Evolutionary conservation across 106 monocot genomes (phyloP).

Genomic region (Triglochin maritima): DNA sequence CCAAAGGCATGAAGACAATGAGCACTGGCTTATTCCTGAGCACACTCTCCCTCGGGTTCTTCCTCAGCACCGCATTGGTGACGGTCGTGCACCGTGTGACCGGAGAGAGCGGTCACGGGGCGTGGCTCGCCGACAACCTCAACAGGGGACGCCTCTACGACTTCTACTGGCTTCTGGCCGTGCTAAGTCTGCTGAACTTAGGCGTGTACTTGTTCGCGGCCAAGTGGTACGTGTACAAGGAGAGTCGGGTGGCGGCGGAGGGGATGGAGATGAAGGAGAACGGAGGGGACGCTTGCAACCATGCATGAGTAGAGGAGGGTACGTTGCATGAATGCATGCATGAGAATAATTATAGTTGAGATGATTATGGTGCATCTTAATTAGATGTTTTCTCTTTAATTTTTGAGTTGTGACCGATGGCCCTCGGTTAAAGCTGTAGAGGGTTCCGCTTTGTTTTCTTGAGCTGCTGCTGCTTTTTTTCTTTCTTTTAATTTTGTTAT

Average conservation of each 20-base stretch:
- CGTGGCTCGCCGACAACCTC: constrained; percentile 68
- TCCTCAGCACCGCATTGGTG: constrained; percentile 62
- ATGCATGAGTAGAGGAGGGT: too few species aligned
- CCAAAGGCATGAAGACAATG: constrained; percentile 90
- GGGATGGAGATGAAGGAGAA: constrained; percentile 30
- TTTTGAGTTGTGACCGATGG: too few species aligned
- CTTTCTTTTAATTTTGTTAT: too few species aligned
- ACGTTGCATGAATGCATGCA: background rate
- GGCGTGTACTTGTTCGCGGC: constrained; percentile 43
- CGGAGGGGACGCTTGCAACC: background rate
- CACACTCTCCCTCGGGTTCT: constrained; percentile 79
- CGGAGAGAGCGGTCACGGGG: constrained; percentile 11
- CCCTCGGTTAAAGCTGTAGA: too few species aligned
- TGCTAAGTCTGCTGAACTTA: constrained; percentile 60
- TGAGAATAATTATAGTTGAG: too few species aligned
- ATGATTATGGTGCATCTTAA: too few species aligned
- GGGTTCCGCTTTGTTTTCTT: too few species aligned
- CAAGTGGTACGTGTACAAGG: constrained; percentile 50
- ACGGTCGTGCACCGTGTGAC: constrained; percentile 33
- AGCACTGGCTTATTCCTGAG: constrained; percentile 80
- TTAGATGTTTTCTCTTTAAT: too few species aligned
- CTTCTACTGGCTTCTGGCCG: constrained; percentile 81
- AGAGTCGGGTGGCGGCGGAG: background rate
- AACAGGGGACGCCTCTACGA: constrained; percentile 62
- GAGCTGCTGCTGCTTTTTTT: too few species aligned